Base-by-base conservation (phyloP, 306 rosid genomes). In the Citrullus colocynthis region DNA sequence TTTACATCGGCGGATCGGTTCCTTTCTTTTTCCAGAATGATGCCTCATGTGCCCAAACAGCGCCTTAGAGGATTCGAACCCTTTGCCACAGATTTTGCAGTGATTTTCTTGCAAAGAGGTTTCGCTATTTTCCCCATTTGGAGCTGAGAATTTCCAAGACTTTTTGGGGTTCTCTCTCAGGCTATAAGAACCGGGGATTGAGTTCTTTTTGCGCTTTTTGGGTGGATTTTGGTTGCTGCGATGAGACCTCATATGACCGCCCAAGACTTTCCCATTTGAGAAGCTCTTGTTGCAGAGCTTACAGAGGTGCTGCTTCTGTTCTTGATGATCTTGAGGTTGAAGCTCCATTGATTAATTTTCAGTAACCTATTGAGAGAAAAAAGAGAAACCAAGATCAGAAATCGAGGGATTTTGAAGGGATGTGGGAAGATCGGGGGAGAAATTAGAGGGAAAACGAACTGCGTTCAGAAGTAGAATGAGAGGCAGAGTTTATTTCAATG, bases 241-340 rank as follows among this genome's bases (percentile, higher is more conserved):
- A 80, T 88, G 91, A n/a, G 83, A 48, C 58, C 86, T 85, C 91
- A 82, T 82, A 73, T 82, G 89, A 71, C 89, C 91, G 63, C 88
- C 85, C 80, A 88, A 76, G 64, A 82, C 91, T 61, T 63, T 84
- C 17, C 91, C 86, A 44, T 79, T 88, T 58, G 55, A 16, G 81
- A 83, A 88, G 45, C 83, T 81, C 83, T 82, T 65, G 65, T 78
- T 55, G 80, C 89, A 86, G 76, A 78, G 79, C 83, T 79, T 86
- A 80, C 91, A 84, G 28, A 49, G 58, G 61, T 86, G 79, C 64
- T 65, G 78, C 73, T 59, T 78, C 82, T 60, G 75, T 78, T 83
- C 77, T 85, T 81, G 78, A 78, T 81, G 76, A 78, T 80, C 81
- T 78, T 78, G 70, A 16, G 16, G 9, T 28, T 16, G 21, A 17